These are phyloP conservation scores for Leishmania lainsoni DNA, from an alignment of 208 protist genomes.

Conservation along the genomic window DNA sequence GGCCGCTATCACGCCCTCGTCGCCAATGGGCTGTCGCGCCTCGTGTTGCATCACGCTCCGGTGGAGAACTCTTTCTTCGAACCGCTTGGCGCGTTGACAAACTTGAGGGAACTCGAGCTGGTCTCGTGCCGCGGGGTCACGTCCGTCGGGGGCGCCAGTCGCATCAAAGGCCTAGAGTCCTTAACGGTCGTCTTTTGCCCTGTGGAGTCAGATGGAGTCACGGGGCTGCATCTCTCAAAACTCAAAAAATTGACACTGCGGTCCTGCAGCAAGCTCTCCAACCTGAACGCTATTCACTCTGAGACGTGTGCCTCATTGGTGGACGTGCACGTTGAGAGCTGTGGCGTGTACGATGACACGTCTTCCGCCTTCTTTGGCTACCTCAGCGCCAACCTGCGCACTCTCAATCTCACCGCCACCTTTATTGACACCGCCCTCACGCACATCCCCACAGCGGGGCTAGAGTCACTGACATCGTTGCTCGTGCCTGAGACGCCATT, in stretches of 20 bases:
- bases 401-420: conserved; percentile 60
- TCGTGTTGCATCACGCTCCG: conserved; percentile 72
- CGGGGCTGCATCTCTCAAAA: conserved; percentile 55
- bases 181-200: conserved; percentile 76
- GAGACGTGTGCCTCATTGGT: conserved; percentile 62
- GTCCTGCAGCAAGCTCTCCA: conserved; percentile 69
- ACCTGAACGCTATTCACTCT: conserved; percentile 64
- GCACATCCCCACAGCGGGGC: conserved; percentile 38
- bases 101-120: conserved; percentile 71
- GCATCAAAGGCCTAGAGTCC: conserved; percentile 49
- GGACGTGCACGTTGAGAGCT: conserved; percentile 75
- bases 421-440: conserved; percentile 60
- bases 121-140: conserved; percentile 74
- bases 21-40: conserved; percentile 66
- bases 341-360: conserved; percentile 76
- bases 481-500: conserved; percentile 59
- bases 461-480: conserved; percentile 44
- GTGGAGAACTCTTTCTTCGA: conserved; percentile 78
- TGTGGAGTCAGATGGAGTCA: conserved; percentile 63
- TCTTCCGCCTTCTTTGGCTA: conserved; percentile 60
- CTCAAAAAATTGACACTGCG: conserved; percentile 64
- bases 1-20: conserved; percentile 68
- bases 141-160: conserved; percentile 52
- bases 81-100: conserved; percentile 45
- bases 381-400: conserved; percentile 48